Base-by-base conservation (phyloP, 2,329 filamentous ascomycete genomes). In the Alternaria arborescens region DNA sequence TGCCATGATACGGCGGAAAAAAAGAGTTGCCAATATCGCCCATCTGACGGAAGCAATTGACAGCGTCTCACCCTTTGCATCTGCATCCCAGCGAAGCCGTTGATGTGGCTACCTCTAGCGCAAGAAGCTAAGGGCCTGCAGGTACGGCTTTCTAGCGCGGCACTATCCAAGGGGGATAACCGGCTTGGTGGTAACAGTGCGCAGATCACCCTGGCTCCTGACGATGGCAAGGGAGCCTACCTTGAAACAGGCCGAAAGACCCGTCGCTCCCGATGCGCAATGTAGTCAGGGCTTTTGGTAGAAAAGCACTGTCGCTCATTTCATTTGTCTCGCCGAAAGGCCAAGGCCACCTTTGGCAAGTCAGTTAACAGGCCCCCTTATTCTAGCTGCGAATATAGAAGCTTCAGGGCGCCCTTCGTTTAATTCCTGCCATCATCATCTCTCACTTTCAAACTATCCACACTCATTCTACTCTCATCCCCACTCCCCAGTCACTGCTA, bases 221-320 rank as follows among this genome's bases (percentile, higher is more conserved):
- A 65, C 46, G 41, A 44, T 65, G 64, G 57, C 69, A 65, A 70
- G 72, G 68, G 74, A 71, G 68, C 64, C 58, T 61, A 70, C 69
- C 52, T 73, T 77, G 74, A 77, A 77, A 78, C 75, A 77, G 68
- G 71, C 72, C 71, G 73, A 74, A 71, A 70, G 74, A 63, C 69
- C 74, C 73, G 74, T 77, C 74, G 66, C 65, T 70, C 71, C 69
- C 75, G 76, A 75, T 73, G 78, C 75, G 76, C 78, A 76, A 78
- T 78, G 76, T 71, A 71, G 71, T 70, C 70, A 69, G 44, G 57
- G 71, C 70, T 74, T 76, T 70, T 68, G 71, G 67, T 72, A 66
- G 68, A 69, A 72, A 72, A 71, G 71, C 72, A 75, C 71, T 66
- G 72, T 71, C 71, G 63, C 73, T 76, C 72, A 78, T 78, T 78